Evolutionary conservation across 2,329 filamentous ascomycete genomes (phyloP).

Genomic region (Pseudophaeomoniella oleicola): DNA sequence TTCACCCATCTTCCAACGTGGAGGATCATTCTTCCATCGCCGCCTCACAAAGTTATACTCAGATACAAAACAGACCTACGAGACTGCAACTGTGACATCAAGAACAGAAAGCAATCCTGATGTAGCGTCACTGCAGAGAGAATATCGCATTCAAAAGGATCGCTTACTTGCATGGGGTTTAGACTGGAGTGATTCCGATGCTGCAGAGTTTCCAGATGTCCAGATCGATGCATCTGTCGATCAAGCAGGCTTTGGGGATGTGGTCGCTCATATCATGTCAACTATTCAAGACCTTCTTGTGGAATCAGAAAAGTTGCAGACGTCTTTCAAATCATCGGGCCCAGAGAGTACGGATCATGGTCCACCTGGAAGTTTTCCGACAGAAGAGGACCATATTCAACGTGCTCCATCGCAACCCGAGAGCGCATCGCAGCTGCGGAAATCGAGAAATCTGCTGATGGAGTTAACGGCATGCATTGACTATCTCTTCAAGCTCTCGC

Average conservation of each 20-base stretch:
- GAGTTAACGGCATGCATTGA: constrained; percentile 50
- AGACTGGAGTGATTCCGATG: constrained; percentile 50
- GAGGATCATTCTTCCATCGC: constrained; percentile 27
- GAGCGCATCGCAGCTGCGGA: constrained; percentile 21
- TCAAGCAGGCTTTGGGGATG: constrained; percentile 47
- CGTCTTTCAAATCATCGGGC: not conserved
- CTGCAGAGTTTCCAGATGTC: constrained; percentile 31
- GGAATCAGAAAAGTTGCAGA: constrained; percentile 43
- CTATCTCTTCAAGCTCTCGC: constrained; percentile 48
- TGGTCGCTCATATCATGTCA: constrained; percentile 48
- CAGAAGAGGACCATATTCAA: constrained; percentile 1
- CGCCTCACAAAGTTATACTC: constrained; percentile 47
- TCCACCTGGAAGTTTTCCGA: not conserved
- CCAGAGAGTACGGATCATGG: not conserved
- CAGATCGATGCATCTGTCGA: constrained; percentile 50
- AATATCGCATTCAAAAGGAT: constrained; percentile 49
- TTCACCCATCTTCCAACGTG: constrained; percentile 30
- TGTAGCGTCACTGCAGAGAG: constrained; percentile 40
- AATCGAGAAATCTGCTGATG: constrained; percentile 29
- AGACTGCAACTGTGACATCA: constrained; percentile 35
- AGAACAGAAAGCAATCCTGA: constrained; percentile 36
- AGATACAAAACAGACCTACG: constrained; percentile 48
- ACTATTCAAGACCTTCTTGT: constrained; percentile 49
- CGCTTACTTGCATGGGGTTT: constrained; percentile 50
- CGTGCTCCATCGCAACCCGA: constrained; percentile 16